Percentiles rank a stretch among this genome's conserved stretches.
phyloP scores from a whole-genome alignment of 495 filamentous ascomycete species.

The Durotheca rogersii region DNA sequence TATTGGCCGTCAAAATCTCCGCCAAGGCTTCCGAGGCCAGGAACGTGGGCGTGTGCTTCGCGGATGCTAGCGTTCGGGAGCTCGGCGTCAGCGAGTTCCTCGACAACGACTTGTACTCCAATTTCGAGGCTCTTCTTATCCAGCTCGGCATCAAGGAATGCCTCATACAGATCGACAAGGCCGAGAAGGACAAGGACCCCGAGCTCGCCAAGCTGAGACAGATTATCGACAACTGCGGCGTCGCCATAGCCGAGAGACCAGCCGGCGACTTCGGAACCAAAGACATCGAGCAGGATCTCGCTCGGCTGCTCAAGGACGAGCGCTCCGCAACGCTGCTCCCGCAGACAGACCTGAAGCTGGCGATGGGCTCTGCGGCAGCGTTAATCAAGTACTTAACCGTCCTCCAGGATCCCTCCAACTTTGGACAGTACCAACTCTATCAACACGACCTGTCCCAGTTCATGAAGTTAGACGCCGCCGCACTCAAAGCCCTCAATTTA shows the following conservation, averaged over 20 bases:
- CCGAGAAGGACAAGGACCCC: constrained; percentile 72
- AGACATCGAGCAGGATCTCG: constrained; percentile 96
- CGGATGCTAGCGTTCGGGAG: constrained; percentile 94
- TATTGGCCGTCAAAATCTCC: constrained; percentile 89
- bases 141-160: constrained; percentile 96
- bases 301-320: constrained; percentile 82
- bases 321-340: constrained; percentile 72
- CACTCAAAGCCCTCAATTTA: constrained; percentile 88
- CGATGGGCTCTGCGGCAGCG: constrained; percentile 92
- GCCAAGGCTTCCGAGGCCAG: constrained; percentile 82
- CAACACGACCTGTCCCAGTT: constrained; percentile 97
- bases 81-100: constrained; percentile 96
- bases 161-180: constrained; percentile 71
- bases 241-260: constrained; percentile 79
- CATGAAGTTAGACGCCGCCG: constrained; percentile 97
- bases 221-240: constrained; percentile 88
- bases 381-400: constrained; percentile 95
- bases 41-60: constrained; percentile 93
- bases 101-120: constrained; percentile 97
- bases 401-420: constrained; percentile 87
- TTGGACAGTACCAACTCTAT: constrained; percentile 94
- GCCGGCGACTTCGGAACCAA: constrained; percentile 77
- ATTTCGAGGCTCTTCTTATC: constrained; percentile 94
- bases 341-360: constrained; percentile 90
- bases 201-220: constrained; percentile 84